Evolutionary conservation across 768 basidiomycete species (phyloP).

Genomic region (Lanmaoa pseudosensibilis): DNA sequence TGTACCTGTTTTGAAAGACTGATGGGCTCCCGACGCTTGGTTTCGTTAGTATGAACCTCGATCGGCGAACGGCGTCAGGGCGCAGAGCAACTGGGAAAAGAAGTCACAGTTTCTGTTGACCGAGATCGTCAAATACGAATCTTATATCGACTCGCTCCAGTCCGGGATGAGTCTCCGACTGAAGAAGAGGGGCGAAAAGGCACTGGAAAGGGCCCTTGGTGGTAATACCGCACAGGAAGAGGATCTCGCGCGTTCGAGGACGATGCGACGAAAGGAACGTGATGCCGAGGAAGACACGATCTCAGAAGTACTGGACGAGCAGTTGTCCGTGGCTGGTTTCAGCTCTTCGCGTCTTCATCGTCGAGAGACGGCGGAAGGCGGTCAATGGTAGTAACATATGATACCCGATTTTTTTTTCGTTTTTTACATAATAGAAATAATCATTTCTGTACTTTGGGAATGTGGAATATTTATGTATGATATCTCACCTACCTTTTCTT

Average conservation of each 20-base stretch:
- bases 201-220: conserved; percentile 58
- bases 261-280: conserved; percentile 41
- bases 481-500: conserved; percentile 24
- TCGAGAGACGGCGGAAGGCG: conserved; percentile 44
- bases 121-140: conserved; percentile 94
- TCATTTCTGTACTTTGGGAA: background rate
- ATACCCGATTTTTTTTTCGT: conserved; percentile 7
- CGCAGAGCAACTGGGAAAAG: conserved; percentile 89
- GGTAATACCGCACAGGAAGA: conserved; percentile 34
- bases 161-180: conserved; percentile 80
- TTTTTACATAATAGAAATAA: conserved; percentile 16
- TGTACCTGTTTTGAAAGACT: too few relatives aligned
- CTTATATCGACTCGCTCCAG: conserved; percentile 89
- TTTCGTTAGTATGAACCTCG: conserved; percentile 68
- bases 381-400: conserved; percentile 27
- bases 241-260: conserved; percentile 27
- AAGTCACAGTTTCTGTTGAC: conserved; percentile 86
- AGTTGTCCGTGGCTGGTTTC: conserved; percentile 26
- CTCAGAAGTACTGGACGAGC: conserved; percentile 44
- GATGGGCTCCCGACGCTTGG: too few relatives aligned
- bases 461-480: conserved; percentile 32
- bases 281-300: conserved; percentile 48
- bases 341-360: conserved; percentile 37
- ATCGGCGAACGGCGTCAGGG: conserved; percentile 70
- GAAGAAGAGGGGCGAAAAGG: conserved; percentile 89